Conservation (phyloP, 768 basidiomycete genomes). For the Xerocomellus dryophilus region DNA sequence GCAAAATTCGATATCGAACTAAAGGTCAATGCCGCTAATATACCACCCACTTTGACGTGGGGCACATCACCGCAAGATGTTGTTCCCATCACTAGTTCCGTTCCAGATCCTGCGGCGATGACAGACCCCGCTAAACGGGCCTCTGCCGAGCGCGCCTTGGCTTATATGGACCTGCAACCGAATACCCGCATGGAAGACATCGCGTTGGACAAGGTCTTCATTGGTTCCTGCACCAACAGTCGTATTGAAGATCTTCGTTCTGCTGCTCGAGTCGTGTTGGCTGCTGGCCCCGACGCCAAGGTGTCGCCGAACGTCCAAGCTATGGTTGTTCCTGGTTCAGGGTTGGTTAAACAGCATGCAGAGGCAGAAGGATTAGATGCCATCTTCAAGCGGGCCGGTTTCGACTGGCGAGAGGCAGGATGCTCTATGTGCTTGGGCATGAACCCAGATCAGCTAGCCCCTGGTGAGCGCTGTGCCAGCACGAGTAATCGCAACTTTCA, state of each 20-base stretch:
- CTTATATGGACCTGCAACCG: slow-evolving; percentile 83
- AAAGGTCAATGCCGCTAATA: slow-evolving; percentile 77
- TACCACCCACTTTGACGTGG: slow-evolving; percentile 90
- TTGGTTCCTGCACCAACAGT: slow-evolving; percentile 93
- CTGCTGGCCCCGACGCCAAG: slow-evolving; percentile 69
- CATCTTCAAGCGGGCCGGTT: slow-evolving; percentile 86
- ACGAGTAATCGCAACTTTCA: slow-evolving; percentile 95
- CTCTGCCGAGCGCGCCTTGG: slow-evolving; percentile 70
- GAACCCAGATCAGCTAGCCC: slow-evolving; percentile 88
- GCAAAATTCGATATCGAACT: slow-evolving; percentile 84
- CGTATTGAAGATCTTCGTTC: slow-evolving; percentile 89
- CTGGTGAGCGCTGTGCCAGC: slow-evolving; percentile 83
- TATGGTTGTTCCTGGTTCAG: slow-evolving; percentile 92
- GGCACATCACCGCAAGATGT: slow-evolving; percentile 91
- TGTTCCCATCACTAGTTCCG: slow-evolving; percentile 73
- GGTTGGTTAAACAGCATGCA: slow-evolving; percentile 85
- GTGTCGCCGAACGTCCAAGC: slow-evolving; percentile 74
- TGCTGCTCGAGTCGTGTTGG: slow-evolving; percentile 73
- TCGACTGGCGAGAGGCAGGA: slow-evolving; percentile 93
- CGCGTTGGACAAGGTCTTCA: slow-evolving; percentile 84
- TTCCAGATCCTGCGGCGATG: slow-evolving; percentile 73
- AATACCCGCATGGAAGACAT: slow-evolving; percentile 80
- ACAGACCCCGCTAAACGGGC: slow-evolving; percentile 61
- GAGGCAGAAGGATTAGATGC: slow-evolving; percentile 85
- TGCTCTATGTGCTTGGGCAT: slow-evolving; percentile 97